Evolutionary conservation across 768 basidiomycete species (phyloP).

Genomic region (Omphalotus guepiniiformis): DNA sequence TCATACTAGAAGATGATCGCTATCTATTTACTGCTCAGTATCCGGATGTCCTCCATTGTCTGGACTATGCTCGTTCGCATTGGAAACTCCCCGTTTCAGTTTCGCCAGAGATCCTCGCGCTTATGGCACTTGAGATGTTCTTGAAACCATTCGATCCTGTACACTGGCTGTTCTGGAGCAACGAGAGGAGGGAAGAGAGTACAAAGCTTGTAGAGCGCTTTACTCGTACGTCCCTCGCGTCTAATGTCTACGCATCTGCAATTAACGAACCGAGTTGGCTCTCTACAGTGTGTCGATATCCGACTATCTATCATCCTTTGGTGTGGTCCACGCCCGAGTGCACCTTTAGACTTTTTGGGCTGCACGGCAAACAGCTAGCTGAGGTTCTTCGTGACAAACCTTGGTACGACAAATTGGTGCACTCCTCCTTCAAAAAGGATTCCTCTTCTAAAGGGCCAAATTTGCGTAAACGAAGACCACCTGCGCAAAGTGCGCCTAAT

Average conservation of each 20-base stretch:
- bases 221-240: slow-evolving; percentile 38
- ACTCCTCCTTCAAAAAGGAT: slow-evolving; percentile 2
- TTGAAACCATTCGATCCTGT: slow-evolving; percentile 49
- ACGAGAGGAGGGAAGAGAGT: slow-evolving; percentile 41
- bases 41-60: slow-evolving; percentile 45
- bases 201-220: slow-evolving; percentile 51
- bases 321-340: slow-evolving; percentile 2
- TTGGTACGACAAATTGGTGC: slow-evolving; percentile 6
- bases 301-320: slow-evolving; percentile 7
- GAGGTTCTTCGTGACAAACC: background rate
- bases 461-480: slow-evolving; percentile 5
- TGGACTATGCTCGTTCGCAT: slow-evolving; percentile 36
- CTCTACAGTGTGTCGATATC: background rate
- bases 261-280: too few species aligned
- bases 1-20: slow-evolving; percentile 3
- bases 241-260: background rate
- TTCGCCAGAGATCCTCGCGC: slow-evolving; percentile 44
- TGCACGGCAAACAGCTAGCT: slow-evolving; percentile 7
- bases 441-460: slow-evolving; percentile 1
- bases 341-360: slow-evolving; percentile 3
- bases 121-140: slow-evolving; percentile 59
- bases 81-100: slow-evolving; percentile 35
- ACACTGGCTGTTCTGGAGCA: slow-evolving; percentile 65
- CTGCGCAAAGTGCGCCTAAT: too few species aligned
- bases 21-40: slow-evolving; percentile 40